Evolutionary conservation across 805 yeast species (phyloP), one percentile per base, ranked within the genome.

Genomic region (Kodamaea leandrae): DNA sequence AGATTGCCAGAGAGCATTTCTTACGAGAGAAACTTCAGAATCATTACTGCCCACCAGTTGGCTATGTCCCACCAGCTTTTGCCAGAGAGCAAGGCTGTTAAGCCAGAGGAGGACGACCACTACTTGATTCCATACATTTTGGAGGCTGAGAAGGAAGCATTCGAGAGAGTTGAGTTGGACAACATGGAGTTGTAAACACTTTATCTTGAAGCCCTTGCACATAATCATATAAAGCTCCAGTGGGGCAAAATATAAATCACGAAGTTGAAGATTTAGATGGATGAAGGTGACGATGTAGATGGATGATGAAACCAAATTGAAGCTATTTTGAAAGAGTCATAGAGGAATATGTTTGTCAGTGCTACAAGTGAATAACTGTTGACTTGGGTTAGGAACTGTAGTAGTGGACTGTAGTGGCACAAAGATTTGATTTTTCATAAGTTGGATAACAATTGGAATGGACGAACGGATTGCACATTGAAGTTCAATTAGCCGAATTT

Each of bases 101-200:
- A 81, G 64, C 78, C 88, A 21, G 86, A 81, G 59, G 91, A 91
- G 48, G 96, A 87, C 65, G 67, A 68, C 43, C 85, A 85, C 54
- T 90, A 89, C 72, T 76, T 93, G 61, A 68, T 86, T 45, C 97
- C 96, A 54, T 86, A 85, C 73, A 72, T 93, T 48, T 77, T 90
- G 60, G 97, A 93, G 75, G 95, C 91, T 47, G 98, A 93, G 74
- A 87, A 86, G 56, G 97, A 87, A 68, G 83, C 82, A 37, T 74
- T 77, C 50, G 99, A 93, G 76, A 88, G 83, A 71, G 82, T 76
- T 48, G 93, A 83, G 60, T 80, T 93, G 60, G 96, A 93, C 76
- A 84, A 86, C 76, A 74, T 87, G 29, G 49, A 65, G 44, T 67
- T 66, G 37, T 54, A 51, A 47, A 25, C n/a, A 12, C 13, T 3